Conservation (phyloP, 805 yeast genomes). For the Nakazawaea ishiwadae region DNA sequence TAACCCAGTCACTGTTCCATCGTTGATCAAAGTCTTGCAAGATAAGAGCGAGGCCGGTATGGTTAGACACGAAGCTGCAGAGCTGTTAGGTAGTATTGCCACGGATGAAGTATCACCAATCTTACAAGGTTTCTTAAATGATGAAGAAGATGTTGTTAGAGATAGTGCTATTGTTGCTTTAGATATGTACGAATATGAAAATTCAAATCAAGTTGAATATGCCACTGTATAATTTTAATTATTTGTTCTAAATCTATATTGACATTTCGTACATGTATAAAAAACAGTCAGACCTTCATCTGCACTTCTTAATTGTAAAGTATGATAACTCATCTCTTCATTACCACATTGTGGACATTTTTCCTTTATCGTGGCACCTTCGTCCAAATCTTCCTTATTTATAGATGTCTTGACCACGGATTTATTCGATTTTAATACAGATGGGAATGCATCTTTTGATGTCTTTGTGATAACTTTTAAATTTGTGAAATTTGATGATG, state of each 20-base stretch:
- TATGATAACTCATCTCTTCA: slow-evolving; percentile 97
- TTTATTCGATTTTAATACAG: slow-evolving; percentile 69
- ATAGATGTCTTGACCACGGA: slow-evolving; percentile 88
- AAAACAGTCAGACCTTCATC: slow-evolving; percentile 99
- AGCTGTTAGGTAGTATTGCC: slow-evolving; percentile 95
- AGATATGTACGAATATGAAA: slow-evolving; percentile 97
- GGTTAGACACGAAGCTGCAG: slow-evolving; percentile 99
- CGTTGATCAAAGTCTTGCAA: slow-evolving; percentile 75
- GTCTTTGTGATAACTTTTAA: slow-evolving; percentile 85
- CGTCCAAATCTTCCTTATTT: slow-evolving; percentile 74
- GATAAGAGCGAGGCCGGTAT: slow-evolving; percentile 85
- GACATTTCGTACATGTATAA: slow-evolving; percentile 92
- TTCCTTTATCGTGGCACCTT: slow-evolving; percentile 96
- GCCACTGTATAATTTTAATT: slow-evolving; percentile 51
- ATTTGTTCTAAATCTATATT: slow-evolving; percentile 90
- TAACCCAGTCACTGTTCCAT: slow-evolving; percentile 88
- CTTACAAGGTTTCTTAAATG: slow-evolving; percentile 71
- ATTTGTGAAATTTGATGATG: slow-evolving; percentile 55
- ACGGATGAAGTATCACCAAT: slow-evolving; percentile 93
- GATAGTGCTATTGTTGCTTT: slow-evolving; percentile 96
- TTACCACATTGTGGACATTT: slow-evolving; percentile 98
- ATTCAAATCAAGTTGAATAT: slow-evolving; percentile 76
- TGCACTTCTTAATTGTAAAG: slow-evolving; percentile 93
- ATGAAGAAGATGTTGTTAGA: slow-evolving; percentile 85
- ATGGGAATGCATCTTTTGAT: slow-evolving; percentile 92